phyloP scores from a whole-genome alignment of 2,329 filamentous ascomycete species.

The Neonectria magnoliae region DNA sequence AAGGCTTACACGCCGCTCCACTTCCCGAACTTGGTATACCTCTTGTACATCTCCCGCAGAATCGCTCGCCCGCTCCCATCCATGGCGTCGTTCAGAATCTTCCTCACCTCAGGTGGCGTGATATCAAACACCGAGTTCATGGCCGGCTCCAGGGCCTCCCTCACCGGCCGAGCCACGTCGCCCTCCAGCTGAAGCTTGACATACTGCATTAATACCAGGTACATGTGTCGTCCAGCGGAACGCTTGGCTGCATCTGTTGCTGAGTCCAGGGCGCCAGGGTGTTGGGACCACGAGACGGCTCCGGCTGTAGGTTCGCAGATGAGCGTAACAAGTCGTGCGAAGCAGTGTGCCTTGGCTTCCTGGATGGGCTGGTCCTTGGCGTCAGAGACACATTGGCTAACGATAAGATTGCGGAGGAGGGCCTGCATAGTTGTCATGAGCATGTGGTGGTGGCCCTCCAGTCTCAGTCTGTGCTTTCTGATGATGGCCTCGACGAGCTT shows the following conservation, averaged over 20 bases:
- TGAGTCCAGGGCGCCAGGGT: conserved; percentile 62
- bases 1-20: conserved; percentile 65
- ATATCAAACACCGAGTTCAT: conserved; percentile 69
- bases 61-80: conserved; percentile 69
- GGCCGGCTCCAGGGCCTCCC: conserved; percentile 66
- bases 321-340: conserved; percentile 65
- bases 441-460: conserved; percentile 71
- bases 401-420: conserved; percentile 64
- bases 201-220: conserved; percentile 67
- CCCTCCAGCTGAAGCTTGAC: conserved; percentile 69
- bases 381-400: conserved; percentile 39
- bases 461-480: conserved; percentile 67
- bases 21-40: conserved; percentile 71
- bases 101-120: conserved; percentile 63
- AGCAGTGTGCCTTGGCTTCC: conserved; percentile 59
- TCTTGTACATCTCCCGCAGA: conserved; percentile 66
- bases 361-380: conserved; percentile 44
- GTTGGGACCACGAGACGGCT: conserved; percentile 60
- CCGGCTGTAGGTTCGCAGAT: conserved; percentile 68
- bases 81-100: conserved; percentile 68
- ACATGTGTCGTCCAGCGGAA: conserved; percentile 70
- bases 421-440: conserved; percentile 64
- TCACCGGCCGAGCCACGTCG: conserved; percentile 59
- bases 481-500: conserved; percentile 66
- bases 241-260: conserved; percentile 70